These are phyloP conservation scores for Camelina laxa DNA, from an alignment of 345 rosid genomes.

Conservation along the genomic window DNA sequence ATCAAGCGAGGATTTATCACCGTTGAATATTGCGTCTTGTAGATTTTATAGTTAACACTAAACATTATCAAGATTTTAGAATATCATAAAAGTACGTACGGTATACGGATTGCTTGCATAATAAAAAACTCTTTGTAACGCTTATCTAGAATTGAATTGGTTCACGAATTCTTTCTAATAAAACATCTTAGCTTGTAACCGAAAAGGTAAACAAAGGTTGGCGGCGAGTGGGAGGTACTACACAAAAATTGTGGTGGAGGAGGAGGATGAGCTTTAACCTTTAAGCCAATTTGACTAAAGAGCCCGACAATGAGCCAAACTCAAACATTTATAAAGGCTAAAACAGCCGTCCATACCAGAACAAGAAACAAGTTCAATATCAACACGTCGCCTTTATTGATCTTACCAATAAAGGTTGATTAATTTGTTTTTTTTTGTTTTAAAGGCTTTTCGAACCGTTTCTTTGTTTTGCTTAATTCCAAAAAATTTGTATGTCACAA, in stretches of 20 bases:
- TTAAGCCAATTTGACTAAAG: conserved; percentile 29
- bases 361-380: conserved; percentile 22
- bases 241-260: conserved; percentile 29
- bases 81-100: background rate
- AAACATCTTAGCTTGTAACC: background rate
- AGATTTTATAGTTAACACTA: background rate
- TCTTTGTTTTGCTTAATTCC: conserved; percentile 14
- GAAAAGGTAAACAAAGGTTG: conserved; percentile 32
- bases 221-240: conserved; percentile 36
- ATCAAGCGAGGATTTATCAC: background rate
- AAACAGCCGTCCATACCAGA: conserved; percentile 34
- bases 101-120: background rate
- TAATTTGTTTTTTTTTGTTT: background rate
- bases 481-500: conserved; percentile 4
- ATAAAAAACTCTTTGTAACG: background rate
- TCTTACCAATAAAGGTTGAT: conserved; percentile 29
- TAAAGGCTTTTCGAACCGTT: conserved; percentile 2
- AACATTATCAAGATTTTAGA: background rate
- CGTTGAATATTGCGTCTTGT: background rate
- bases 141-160: conserved; percentile 2
- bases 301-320: conserved; percentile 38
- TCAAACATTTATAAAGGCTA: conserved; percentile 3
- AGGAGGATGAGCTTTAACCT: conserved; percentile 7
- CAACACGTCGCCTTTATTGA: conserved; percentile 39
- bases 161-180: conserved; percentile 1